Percentiles rank a stretch among this genome's conserved stretches.
These are phyloP conservation scores for Arthrobotrys musiformis DNA, from an alignment of 2,329 filamentous ascomycete genomes.

Conservation along the genomic window DNA sequence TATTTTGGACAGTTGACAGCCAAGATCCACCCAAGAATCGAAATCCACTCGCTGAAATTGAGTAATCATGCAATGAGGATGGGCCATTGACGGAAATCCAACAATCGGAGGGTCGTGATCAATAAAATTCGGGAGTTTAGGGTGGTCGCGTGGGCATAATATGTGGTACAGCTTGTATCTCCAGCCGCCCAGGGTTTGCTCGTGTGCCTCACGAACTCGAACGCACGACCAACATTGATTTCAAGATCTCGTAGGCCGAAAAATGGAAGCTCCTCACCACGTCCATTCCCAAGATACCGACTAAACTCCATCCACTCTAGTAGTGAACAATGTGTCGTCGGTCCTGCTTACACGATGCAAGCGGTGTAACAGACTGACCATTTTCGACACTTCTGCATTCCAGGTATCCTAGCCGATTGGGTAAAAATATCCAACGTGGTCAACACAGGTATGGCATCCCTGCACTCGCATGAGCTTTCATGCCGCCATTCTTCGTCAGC, in stretches of 20 bases:
- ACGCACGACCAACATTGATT: too few relatives aligned
- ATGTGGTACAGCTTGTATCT: neutral
- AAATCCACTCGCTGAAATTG: neutral
- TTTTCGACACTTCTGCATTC: too few relatives aligned
- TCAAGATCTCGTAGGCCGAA: too few relatives aligned
- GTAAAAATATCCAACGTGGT: constrained; percentile 20
- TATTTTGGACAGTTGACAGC: neutral
- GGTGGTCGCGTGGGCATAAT: neutral
- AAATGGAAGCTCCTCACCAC: too few relatives aligned
- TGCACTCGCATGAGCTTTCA: neutral
- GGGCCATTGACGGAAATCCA: neutral
- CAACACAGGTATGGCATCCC: neutral
- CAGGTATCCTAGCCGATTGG: constrained; percentile 11
- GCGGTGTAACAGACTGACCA: neutral
- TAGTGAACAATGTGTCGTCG: too few relatives aligned
- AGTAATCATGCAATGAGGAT: neutral
- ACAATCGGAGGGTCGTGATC: neutral
- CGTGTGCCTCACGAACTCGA: neutral
- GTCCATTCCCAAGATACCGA: neutral
- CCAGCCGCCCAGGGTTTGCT: neutral
- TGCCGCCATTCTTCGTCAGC: neutral
- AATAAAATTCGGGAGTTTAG: neutral
- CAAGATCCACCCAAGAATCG: neutral
- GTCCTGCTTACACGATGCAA: constrained; percentile 1
- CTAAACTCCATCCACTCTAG: neutral